Conservation (phyloP, 345 rosid species). For the Ceriops decandra region DNA sequence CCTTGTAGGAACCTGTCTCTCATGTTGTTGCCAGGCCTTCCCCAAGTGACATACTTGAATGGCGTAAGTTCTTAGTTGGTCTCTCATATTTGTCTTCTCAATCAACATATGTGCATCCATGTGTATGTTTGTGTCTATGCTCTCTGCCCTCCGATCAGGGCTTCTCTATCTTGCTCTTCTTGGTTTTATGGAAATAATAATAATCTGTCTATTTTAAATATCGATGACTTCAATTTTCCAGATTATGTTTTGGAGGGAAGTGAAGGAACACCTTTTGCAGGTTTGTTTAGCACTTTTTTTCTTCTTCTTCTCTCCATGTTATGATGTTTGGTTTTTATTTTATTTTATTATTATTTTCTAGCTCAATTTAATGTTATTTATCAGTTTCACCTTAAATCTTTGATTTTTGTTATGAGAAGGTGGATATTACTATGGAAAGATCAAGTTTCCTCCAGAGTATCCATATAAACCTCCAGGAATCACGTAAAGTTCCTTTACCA, state of each 20-base stretch:
- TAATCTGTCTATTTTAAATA: slow-evolving; percentile 3
- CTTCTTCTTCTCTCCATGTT: slow-evolving; percentile 4
- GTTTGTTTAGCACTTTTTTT: slow-evolving; percentile 30
- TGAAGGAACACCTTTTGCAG: slow-evolving; percentile 95
- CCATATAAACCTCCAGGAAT: slow-evolving; percentile 99
- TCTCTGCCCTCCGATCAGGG: too few relatives aligned
- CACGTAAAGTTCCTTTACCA: slow-evolving; percentile 49
- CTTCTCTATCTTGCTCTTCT: not conserved
- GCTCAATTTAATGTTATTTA: slow-evolving; percentile 2
- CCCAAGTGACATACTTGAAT: slow-evolving; percentile 84
- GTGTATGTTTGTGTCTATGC: not conserved
- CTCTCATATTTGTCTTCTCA: slow-evolving; percentile 2
- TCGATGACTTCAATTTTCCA: slow-evolving; percentile 32
- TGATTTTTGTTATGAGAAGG: slow-evolving; percentile 34
- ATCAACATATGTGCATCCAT: not conserved
- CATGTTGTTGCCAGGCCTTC: slow-evolving; percentile 94
- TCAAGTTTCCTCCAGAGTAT: slow-evolving; percentile 95
- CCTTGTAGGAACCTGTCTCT: slow-evolving; percentile 85
- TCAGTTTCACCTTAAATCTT: slow-evolving; percentile 1
- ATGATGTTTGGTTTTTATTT: slow-evolving; percentile 6
- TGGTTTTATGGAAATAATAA: not conserved
- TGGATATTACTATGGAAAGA: slow-evolving; percentile 91
- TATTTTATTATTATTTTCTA: slow-evolving; percentile 1
- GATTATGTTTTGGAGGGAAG: slow-evolving; percentile 97
- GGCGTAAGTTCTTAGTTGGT: slow-evolving; percentile 67